Conservation (phyloP, 2,329 filamentous ascomycete genomes). For the Aspergillus sp. region DNA sequence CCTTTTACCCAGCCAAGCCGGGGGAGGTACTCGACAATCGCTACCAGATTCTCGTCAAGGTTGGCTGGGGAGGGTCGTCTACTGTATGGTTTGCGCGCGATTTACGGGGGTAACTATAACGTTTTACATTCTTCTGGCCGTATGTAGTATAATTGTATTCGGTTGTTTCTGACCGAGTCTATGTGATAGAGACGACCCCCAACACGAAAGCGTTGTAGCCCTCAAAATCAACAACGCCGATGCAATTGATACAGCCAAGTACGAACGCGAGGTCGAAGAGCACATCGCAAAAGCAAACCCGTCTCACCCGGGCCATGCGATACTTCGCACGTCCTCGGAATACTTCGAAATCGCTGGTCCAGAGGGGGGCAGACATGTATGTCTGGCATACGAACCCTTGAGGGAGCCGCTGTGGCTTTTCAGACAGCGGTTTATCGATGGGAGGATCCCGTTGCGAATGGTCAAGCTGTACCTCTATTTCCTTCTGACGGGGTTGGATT, state of each 20-base stretch:
- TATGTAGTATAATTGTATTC: neutral
- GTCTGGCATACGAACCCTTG: constrained; percentile 30
- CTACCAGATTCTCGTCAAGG: constrained; percentile 34
- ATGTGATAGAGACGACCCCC: constrained; percentile 2
- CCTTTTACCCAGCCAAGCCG: constrained; percentile 33
- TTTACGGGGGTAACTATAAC: constrained; percentile 13
- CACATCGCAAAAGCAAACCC: constrained; percentile 21
- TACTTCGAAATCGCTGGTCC: constrained; percentile 14
- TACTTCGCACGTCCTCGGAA: constrained; percentile 16
- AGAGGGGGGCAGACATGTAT: constrained; percentile 21
- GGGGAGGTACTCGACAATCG: constrained; percentile 31
- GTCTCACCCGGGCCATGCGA: constrained; percentile 13
- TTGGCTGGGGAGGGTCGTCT: constrained; percentile 36
- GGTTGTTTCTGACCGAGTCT: neutral
- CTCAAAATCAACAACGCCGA: constrained; percentile 23
- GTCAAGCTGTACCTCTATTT: constrained; percentile 26
- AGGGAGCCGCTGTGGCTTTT: constrained; percentile 28
- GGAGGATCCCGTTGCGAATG: constrained; percentile 19
- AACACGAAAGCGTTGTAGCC: constrained; percentile 12
- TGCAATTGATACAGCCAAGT: neutral
- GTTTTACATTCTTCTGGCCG: no score
- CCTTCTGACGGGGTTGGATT: constrained; percentile 34
- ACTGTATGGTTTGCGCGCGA: constrained; percentile 40
- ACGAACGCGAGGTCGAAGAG: constrained; percentile 21
- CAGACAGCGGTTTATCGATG: constrained; percentile 17